Base-by-base conservation (phyloP, 2,329 filamentous ascomycete species). In the Xylariaceae sp. region DNA sequence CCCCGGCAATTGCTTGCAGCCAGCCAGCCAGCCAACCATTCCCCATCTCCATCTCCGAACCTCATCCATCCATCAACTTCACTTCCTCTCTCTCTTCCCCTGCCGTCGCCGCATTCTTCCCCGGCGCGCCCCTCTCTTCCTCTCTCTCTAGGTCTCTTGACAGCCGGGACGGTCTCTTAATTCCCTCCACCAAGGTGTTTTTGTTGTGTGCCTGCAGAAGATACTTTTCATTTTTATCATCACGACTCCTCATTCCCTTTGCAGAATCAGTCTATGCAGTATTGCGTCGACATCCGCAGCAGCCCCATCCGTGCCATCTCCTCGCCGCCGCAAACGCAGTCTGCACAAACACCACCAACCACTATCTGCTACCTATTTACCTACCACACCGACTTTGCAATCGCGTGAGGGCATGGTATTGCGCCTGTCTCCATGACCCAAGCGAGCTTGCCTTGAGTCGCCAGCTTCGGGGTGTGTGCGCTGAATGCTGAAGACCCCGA, bases 381-480 rank as follows among this genome's bases (percentile, higher is more conserved):
- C 27, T 32, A 8, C 27, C 25, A 12, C 16, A 32, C 27, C 27
- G 4, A 16, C 27, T 16, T 32, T 32, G 27, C 27, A 32, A 32
- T 14, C 27, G 27, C 27, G 27, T 16, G 12, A 32, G 45, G 56
- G 55, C 40, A 59, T 59, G 57, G n/a, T n/a, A n/a, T 51, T 60
- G 40, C 49, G 55, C 46, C 44, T 32, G 38, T 52, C 16, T 23
- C 45, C 44, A 60, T 56, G 55, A 55, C 49, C 55, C 49, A 52
- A 52, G 54, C 40, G 51, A 59, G 56, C 55, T 56, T 40, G 39
- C 56, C 52, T 55, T 58, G 55, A 60, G 54, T 61, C 50, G 52
- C 55, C 48, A 53, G 50, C 53, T 53, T 58, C 39, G 50, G 58
- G 42, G 58, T 48, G 37, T 48, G 47, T 14, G 27, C 27, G 27